Base-by-base conservation (phyloP, 768 basidiomycete genomes). In the Cyclocybe cylindracea region DNA sequence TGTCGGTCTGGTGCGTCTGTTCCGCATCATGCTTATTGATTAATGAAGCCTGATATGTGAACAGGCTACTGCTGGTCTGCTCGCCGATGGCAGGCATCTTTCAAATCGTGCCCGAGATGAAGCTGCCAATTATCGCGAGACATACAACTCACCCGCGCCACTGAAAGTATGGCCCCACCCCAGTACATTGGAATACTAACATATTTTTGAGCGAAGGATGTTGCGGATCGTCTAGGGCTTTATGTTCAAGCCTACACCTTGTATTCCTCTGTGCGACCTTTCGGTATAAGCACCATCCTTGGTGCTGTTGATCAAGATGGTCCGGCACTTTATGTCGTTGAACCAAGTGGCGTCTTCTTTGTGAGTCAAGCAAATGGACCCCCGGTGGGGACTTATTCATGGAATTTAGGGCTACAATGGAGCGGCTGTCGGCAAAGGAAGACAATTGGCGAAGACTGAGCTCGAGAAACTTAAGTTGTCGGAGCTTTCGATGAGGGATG, bases 391-490 rank as follows among this genome's bases (percentile, higher is more conserved):
- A 45, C 37, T 40, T 48, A 31, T 56, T 31, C 52, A 18, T 11
- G 8, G 29, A 31, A 11, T 44, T 13, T 60, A 95, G 93, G 97
- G 97, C 31, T 98, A 98, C 71, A 81, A 94, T 51, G 96, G 94
- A 24, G 91, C 91, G 10, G 97, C 97, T n/a, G 87, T 95, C 29
- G 97, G 97, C 48, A 99, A 98, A 70, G 97, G 97, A n/a, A 86
- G 91, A 50, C 94, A 97, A 64, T 77, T 98, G 55, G 97, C 97
- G 14, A 98, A 98, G 80, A 98, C 96, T 7, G 97, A 98, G 69
- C 72, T 99, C 44, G 97, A 99, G 74, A 99, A 99, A 70, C 85
- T 98, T 56, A 88, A 94, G 57, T 76, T 96, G 34, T 73, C 86
- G 5, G 89, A 91, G 57, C 70, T 98, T 46, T 82, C 90, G 2